phyloP scores from a whole-genome alignment of 352 stramenopile species.

The Globisporangium ultimum region DNA sequence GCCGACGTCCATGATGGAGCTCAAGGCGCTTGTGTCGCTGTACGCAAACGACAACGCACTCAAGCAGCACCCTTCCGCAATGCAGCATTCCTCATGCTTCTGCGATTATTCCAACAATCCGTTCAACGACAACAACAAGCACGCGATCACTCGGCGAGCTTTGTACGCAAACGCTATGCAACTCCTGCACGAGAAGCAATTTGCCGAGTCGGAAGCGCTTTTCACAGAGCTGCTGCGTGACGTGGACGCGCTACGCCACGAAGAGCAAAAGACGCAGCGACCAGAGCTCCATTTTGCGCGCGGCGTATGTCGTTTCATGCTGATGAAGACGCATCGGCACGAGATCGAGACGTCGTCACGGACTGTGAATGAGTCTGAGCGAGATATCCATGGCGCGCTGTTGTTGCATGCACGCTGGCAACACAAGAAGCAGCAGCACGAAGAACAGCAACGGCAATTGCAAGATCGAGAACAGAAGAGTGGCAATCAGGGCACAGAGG shows the following conservation, averaged over 20 bases:
- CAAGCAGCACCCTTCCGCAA: constrained; percentile 19
- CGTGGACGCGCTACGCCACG: constrained; percentile 15
- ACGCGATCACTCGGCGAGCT: neutral
- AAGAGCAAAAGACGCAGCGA: constrained; percentile 16
- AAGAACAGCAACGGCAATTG: constrained; percentile 3
- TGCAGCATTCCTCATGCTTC: constrained; percentile 27
- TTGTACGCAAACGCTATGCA: constrained; percentile 20
- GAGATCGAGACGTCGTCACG: constrained; percentile 19
- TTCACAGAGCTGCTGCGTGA: constrained; percentile 27
- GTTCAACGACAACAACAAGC: constrained; percentile 22
- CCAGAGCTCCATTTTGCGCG: constrained; percentile 36
- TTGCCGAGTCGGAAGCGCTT: constrained; percentile 21
- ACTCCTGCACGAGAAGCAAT: constrained; percentile 28
- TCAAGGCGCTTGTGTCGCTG: constrained; percentile 34
- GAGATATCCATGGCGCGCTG: constrained; percentile 18
- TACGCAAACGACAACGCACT: constrained; percentile 51
- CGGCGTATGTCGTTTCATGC: constrained; percentile 44
- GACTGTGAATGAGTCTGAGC: constrained; percentile 19
- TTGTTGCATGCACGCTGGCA: constrained; percentile 5
- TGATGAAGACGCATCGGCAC: constrained; percentile 18
- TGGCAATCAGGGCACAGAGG: neutral
- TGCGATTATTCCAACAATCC: constrained; percentile 68
- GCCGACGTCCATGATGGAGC: constrained; percentile 45
- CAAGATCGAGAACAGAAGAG: constrained; percentile 5
- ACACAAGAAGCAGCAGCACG: neutral